Conservation (phyloP, 495 filamentous ascomycete genomes). For the Polyplosphaeria fusca region DNA sequence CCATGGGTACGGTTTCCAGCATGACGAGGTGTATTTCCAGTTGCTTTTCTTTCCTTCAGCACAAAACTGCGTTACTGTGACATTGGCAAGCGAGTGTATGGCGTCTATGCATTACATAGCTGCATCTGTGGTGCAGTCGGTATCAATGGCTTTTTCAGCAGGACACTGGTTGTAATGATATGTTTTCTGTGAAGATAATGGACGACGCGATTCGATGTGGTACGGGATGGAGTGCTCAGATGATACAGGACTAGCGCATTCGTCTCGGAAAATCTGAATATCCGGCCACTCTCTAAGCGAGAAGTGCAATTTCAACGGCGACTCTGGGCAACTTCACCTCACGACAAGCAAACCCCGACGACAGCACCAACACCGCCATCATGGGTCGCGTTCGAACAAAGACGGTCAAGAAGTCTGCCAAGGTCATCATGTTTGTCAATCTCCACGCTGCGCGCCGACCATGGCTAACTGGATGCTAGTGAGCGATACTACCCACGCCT, state of each 20-base stretch:
- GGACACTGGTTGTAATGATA: too few species aligned
- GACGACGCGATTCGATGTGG: too few species aligned
- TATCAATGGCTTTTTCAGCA: neutral
- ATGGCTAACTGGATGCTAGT: too few species aligned
- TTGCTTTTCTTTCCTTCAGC: too few species aligned
- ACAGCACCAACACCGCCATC: slow-evolving; percentile 55
- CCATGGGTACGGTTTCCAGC: too few species aligned
- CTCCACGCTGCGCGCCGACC: neutral
- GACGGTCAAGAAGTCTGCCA: slow-evolving; percentile 99
- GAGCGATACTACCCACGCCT: slow-evolving; percentile 85
- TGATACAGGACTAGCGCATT: too few species aligned
- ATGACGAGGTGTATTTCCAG: too few species aligned
- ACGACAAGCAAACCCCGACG: slow-evolving; percentile 9
- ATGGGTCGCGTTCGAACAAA: slow-evolving; percentile 97
- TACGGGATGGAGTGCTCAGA: too few species aligned
- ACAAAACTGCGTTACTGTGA: too few species aligned
- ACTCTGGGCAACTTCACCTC: neutral
- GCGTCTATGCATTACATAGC: neutral
- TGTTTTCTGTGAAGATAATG: too few species aligned
- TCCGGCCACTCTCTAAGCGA: slow-evolving; percentile 20
- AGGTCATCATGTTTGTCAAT: slow-evolving; percentile 98
- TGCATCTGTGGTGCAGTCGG: slow-evolving; percentile 2
- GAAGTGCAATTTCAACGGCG: neutral
- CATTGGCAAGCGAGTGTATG: neutral
- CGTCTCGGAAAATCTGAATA: too few species aligned